Percentiles rank a stretch among this genome's conserved stretches.
phyloP scores from a whole-genome alignment of 768 basidiomycete genomes.

The Psilocybe azurescens region DNA sequence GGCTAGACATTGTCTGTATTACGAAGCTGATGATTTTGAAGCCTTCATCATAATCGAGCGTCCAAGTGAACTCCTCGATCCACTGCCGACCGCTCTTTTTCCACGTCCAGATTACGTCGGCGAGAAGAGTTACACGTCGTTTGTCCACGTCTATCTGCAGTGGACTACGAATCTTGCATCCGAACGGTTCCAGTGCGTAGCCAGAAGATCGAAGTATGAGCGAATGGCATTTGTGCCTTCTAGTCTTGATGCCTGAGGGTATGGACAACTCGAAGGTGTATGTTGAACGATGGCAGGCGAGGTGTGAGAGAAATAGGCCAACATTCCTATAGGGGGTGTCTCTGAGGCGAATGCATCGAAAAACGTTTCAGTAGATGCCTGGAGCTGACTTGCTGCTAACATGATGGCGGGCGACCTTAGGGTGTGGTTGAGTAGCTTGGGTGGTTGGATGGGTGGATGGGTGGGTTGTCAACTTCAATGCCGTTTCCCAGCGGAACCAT shows the following conservation, averaged over 20 bases:
- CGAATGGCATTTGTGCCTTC: slow-evolving; percentile 50
- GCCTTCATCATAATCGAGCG: slow-evolving; percentile 47
- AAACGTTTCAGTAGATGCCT: slow-evolving; percentile 38
- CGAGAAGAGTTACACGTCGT: slow-evolving; percentile 37
- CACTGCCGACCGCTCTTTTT: slow-evolving; percentile 45
- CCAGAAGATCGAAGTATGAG: slow-evolving; percentile 54
- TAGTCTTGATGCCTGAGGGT: slow-evolving; percentile 39
- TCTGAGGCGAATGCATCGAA: slow-evolving; percentile 43
- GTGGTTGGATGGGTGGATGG: not conserved
- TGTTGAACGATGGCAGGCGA: slow-evolving; percentile 46
- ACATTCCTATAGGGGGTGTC: slow-evolving; percentile 36
- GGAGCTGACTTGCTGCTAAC: slow-evolving; percentile 34
- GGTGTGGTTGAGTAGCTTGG: not conserved
- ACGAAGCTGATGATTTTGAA: slow-evolving; percentile 46
- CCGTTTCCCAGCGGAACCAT: slow-evolving; percentile 11
- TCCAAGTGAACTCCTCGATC: slow-evolving; percentile 52
- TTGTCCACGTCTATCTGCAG: slow-evolving; percentile 27
- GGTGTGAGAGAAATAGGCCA: slow-evolving; percentile 44
- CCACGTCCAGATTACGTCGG: slow-evolving; percentile 53
- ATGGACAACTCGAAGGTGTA: slow-evolving; percentile 37
- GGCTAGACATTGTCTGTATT: slow-evolving; percentile 43
- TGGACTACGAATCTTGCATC: slow-evolving; percentile 29
- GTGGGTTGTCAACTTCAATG: not conserved
- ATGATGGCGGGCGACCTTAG: slow-evolving; percentile 13
- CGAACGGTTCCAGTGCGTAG: slow-evolving; percentile 49